Base-by-base conservation (phyloP, 345 rosid species). In the Jatropha curcas region DNA sequence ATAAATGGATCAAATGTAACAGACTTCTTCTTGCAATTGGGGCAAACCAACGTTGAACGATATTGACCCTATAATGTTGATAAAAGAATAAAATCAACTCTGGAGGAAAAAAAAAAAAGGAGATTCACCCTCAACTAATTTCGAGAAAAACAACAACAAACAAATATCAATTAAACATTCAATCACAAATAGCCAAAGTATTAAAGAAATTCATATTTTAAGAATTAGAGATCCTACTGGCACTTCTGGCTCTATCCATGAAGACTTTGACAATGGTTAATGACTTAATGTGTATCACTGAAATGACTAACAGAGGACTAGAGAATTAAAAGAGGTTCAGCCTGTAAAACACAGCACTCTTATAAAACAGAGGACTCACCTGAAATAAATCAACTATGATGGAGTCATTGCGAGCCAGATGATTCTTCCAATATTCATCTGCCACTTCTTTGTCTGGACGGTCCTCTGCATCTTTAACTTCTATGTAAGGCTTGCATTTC, bases 341-440 rank as follows among this genome's bases (percentile, higher is more conserved):
- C 3, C 8, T 5, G 46, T 27, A 53, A 10, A 30, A 25, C 24
- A 55, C 17, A 14, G n/a, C n/a, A 51, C 6, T 52, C 74, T 13
- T 5, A 34, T 16, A 34, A 50, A 37, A 61, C 16, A 13, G 11
- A 57, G 13, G 14, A 55, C 78, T 78, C 62, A 74, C 78, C 51
- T 78, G 82, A 52, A 25, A 78, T 16, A 78, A 45, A 73, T 78
- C 82, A 50, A 78, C 78, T 55, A 74, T 73, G n/a, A 74, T 70
- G 0, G 82, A 78, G 71, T 74, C 67, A 73, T 78, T 78, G n/a
- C 68, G 74, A 64, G 75, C 78, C 51, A 62, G 65, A 25, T 74
- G 82, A 74, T 57, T 74, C 68, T 30, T 16, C 78, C 82, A 78
- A 65, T 50, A 78, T 24, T 73, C 82, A 13, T 73, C 78, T 5